Conservation (phyloP, 495 filamentous ascomycete species). For the Corynascus novoguineensis region DNA sequence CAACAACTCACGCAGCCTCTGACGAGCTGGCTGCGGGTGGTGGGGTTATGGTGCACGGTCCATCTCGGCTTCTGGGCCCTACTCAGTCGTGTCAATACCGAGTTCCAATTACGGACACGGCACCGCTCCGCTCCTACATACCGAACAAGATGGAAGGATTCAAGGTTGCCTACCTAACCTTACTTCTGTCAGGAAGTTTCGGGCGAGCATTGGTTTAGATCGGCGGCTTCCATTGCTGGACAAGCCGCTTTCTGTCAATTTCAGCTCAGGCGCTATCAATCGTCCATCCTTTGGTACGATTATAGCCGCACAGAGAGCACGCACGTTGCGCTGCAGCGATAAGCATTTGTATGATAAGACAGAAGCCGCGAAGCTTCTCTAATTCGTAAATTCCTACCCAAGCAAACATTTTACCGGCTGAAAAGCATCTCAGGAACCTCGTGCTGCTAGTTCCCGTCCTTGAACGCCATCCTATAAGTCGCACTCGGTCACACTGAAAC, state of each 20-base stretch:
- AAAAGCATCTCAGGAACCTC: background rate
- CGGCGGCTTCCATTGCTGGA: no score
- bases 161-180: no score
- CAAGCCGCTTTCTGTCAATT: no score
- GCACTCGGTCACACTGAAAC: background rate
- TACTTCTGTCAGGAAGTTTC: no score
- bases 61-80: background rate
- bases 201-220: no score
- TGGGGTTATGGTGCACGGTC: constrained; percentile 15
- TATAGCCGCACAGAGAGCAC: no score
- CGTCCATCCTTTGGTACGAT: no score
- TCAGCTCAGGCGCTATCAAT: no score
- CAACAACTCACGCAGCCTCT: background rate
- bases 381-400: background rate
- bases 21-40: constrained; percentile 5
- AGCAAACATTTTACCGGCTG: background rate
- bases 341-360: background rate
- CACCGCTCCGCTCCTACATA: no score
- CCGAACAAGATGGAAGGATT: no score
- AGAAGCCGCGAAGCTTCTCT: background rate
- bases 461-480: constrained; percentile 4
- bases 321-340: background rate
- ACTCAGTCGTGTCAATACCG: no score
- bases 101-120: no score
- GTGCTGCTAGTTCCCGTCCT: background rate